Evolutionary conservation across 805 yeast genomes (phyloP).

Genomic region (Cyberlindnera petersonii): DNA sequence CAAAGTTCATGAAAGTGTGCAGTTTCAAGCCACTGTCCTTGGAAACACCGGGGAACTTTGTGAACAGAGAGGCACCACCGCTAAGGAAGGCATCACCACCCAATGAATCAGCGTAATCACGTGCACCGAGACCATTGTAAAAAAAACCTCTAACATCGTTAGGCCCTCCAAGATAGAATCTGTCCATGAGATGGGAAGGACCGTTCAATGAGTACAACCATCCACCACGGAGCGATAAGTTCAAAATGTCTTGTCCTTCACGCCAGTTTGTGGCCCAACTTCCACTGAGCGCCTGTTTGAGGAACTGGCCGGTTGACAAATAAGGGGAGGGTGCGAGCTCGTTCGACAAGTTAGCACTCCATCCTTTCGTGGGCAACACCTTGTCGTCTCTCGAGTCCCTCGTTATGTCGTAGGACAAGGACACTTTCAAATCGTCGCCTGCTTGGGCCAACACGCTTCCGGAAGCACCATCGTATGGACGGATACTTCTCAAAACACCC

Average conservation of each 20-base stretch:
- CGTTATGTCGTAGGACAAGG: conserved; percentile 40
- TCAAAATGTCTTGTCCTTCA: conserved; percentile 42
- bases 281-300: conserved; percentile 35
- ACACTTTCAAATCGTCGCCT: conserved; percentile 58
- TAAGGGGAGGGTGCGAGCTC: conserved; percentile 43
- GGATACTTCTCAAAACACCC: conserved; percentile 39
- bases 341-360: conserved; percentile 32
- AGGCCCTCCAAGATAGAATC: conserved; percentile 81
- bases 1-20: conserved; percentile 64
- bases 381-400: conserved; percentile 40
- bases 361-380: conserved; percentile 45
- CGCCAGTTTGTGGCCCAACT: conserved; percentile 28
- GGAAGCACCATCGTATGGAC: conserved; percentile 27
- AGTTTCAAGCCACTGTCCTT: conserved; percentile 51
- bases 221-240: conserved; percentile 51
- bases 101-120: conserved; percentile 47
- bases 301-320: conserved; percentile 28
- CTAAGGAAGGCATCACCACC: conserved; percentile 68
- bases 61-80: conserved; percentile 53
- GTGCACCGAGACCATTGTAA: conserved; percentile 62
- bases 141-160: conserved; percentile 68
- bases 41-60: conserved; percentile 52
- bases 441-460: conserved; percentile 55
- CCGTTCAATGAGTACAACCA: conserved; percentile 40
- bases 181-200: conserved; percentile 60